Conservation (phyloP, 371 early-diverging fungal genomes). For the Apophysomyces variabilis region DNA sequence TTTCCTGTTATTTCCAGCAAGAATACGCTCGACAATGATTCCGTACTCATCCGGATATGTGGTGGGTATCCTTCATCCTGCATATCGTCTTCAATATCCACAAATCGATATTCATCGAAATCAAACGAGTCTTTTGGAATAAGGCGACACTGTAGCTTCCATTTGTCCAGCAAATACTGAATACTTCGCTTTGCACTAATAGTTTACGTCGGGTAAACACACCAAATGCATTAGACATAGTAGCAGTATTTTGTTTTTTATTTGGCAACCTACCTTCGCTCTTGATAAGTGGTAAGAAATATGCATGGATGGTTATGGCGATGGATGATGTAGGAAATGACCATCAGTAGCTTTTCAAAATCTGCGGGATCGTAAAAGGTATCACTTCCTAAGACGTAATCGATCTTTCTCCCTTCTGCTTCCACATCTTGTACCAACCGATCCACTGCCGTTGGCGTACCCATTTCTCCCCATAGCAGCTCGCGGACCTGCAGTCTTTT, state of each 20-base stretch:
- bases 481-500: conserved; percentile 24
- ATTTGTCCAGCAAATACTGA: conserved; percentile 55
- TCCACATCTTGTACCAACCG: conserved; percentile 30
- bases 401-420: conserved; percentile 31
- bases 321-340: conserved; percentile 51
- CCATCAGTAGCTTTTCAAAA: conserved; percentile 57
- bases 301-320: conserved; percentile 52
- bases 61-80: conserved; percentile 12
- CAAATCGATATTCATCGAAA: conserved; percentile 49
- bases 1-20: conserved; percentile 29
- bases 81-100: conserved; percentile 17
- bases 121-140: conserved; percentile 49
- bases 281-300: conserved; percentile 61
- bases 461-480: conserved; percentile 53
- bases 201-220: not conserved
- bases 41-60: conserved; percentile 29
- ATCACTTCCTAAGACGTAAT: conserved; percentile 61
- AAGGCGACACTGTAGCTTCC: conserved; percentile 46
- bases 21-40: conserved; percentile 42
- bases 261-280: conserved; percentile 33
- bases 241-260: too few species aligned
- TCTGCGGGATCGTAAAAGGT: conserved; percentile 67
- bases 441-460: conserved; percentile 31
- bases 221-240: not conserved
- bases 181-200: conserved; percentile 59